Base-by-base conservation (phyloP, 140 eudicot genomes). In the Ambrosia hybrid region DNA sequence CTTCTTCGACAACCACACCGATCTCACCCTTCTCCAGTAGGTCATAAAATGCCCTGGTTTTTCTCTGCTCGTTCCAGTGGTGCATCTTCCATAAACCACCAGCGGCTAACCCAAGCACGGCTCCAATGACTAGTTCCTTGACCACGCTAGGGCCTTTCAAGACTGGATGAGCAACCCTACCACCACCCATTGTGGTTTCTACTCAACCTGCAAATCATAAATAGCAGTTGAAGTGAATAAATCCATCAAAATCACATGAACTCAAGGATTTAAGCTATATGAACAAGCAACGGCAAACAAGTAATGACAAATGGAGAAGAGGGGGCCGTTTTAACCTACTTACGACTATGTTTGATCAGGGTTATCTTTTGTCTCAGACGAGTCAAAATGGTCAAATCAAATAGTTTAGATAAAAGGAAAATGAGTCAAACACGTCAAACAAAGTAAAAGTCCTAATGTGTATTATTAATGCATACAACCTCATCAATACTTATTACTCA, bases 101-200 rank as follows among this genome's bases (percentile, higher is more conserved):
- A 5, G 89, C 89, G 2, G 78, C 80, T 21, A 76, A 12, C 26
- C 88, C 97, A 60, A 84, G 71, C 9, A 55, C 80, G 2, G 76
- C 45, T 55, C 85, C 95, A 4, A 88, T 68, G 15, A 73, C 71
- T 10, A 91, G 43, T 60, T 91, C 97, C 86, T 91, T 91, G 16
- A 84, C 82, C 87, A 88, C 89, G 61, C 81, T 88, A 13, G 97
- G 97, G 64, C 97, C 97, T 82, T 77, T 88, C 80, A 91, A 81
- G 7, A 82, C 85, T 3, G 85, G 89, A 78, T 88, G 96, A 41
- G 88, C 92, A 76, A 91, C 84, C 75, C 85, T 82, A 70, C 81
- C 83, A 37, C 85, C 97, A 67, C 79, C 84, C 86, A 83, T 83
- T 73, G 16, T 74, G 16, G 65, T 71, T 49, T 38, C 4, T 51